Conservation (phyloP, 768 basidiomycete species). For the Leccinum boreale region DNA sequence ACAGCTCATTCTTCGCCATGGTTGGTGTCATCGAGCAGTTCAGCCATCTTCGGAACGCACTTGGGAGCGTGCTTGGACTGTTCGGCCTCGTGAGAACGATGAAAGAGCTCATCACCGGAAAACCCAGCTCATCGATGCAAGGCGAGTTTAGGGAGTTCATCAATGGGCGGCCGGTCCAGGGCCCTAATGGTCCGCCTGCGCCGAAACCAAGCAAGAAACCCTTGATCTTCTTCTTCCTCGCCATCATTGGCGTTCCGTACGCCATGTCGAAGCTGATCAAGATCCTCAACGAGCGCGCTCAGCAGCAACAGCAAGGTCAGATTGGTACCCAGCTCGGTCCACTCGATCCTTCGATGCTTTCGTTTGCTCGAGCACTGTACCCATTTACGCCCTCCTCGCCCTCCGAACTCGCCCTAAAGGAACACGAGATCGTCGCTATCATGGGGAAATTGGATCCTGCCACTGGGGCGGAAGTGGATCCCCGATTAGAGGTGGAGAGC, state of each 20-base stretch:
- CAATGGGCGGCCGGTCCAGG: slow-evolving; percentile 57
- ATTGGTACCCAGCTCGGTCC: slow-evolving; percentile 40
- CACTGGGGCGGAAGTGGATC: slow-evolving; percentile 67
- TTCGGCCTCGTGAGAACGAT: slow-evolving; percentile 91
- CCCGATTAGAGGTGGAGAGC: slow-evolving; percentile 52
- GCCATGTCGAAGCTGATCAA: slow-evolving; percentile 89
- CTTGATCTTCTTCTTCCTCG: slow-evolving; percentile 87
- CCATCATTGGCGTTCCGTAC: slow-evolving; percentile 90
- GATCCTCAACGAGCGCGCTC: slow-evolving; percentile 64
- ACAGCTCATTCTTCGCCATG: slow-evolving; percentile 94
- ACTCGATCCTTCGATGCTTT: slow-evolving; percentile 74
- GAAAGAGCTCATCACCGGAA: slow-evolving; percentile 55
- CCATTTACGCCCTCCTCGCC: slow-evolving; percentile 72
- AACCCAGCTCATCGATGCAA: slow-evolving; percentile 43
- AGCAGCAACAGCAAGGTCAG: slow-evolving; percentile 41
- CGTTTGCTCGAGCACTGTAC: slow-evolving; percentile 82
- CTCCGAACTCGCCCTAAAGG: slow-evolving; percentile 75
- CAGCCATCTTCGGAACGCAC: slow-evolving; percentile 82
- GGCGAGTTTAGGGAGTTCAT: slow-evolving; percentile 78
- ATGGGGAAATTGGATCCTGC: slow-evolving; percentile 74
- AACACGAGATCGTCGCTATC: slow-evolving; percentile 93
- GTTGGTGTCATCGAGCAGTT: slow-evolving; percentile 96
- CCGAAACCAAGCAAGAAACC: slow-evolving; percentile 85
- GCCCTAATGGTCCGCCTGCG: slow-evolving; percentile 35
- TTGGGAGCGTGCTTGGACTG: slow-evolving; percentile 89